phyloP scores from a whole-genome alignment of 352 stramenopile species.

The Globisporangium spiculum region DNA sequence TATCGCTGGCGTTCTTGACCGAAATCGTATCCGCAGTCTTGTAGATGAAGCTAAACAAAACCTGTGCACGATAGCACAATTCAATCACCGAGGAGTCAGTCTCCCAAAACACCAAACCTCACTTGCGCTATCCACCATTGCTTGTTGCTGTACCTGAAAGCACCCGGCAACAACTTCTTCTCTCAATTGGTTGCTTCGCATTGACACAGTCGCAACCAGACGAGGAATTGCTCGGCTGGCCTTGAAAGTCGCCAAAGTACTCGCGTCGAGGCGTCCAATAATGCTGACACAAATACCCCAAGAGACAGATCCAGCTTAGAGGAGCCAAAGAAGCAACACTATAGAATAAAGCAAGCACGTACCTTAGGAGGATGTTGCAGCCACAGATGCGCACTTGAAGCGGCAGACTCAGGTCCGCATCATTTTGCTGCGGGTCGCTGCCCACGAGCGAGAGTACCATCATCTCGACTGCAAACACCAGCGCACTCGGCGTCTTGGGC shows the following conservation, averaged over 20 bases:
- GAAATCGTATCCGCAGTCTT: conserved; percentile 10
- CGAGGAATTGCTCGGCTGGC: conserved; percentile 4
- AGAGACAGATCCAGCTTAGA: not conserved
- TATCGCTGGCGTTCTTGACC: not conserved
- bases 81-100: not conserved
- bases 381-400: conserved; percentile 58
- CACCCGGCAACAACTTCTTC: conserved; percentile 13
- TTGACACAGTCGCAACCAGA: conserved; percentile 6
- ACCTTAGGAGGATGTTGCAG: conserved; percentile 70
- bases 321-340: not conserved
- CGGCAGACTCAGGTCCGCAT: conserved; percentile 21
- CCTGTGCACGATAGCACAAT: not conserved
- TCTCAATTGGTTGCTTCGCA: not conserved
- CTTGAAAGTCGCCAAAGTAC: conserved; percentile 11
- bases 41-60: conserved; percentile 21
- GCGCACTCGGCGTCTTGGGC: conserved; percentile 2
- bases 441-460: conserved; percentile 14
- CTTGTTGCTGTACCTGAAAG: conserved; percentile 13
- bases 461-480: conserved; percentile 15
- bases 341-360: not conserved
- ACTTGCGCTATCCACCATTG: not conserved
- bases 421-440: conserved; percentile 18
- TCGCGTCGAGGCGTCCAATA: conserved; percentile 10
- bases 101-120: too few relatives aligned
- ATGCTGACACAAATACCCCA: conserved; percentile 8